Conservation (phyloP, 1,139 yeast species). For the Nadsonia commutata region DNA sequence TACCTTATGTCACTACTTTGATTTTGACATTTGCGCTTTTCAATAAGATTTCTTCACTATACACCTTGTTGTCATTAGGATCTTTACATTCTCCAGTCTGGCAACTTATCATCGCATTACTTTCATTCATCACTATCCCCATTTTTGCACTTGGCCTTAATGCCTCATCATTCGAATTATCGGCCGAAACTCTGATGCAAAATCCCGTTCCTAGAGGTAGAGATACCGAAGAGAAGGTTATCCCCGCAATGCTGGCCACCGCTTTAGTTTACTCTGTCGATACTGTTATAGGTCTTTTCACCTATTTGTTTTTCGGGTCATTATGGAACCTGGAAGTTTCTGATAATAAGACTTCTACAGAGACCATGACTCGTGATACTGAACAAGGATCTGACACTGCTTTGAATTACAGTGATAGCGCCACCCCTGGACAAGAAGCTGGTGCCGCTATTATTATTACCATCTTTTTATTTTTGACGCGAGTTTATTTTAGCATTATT, state of each 20-base stretch:
- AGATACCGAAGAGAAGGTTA: background rate
- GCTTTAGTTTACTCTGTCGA: background rate
- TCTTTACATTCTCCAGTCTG: constrained; percentile 4
- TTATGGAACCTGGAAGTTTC: background rate
- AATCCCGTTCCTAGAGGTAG: background rate
- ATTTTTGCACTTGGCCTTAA: constrained; percentile 2
- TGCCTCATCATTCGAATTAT: background rate
- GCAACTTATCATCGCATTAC: constrained; percentile 3
- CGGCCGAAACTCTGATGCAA: background rate
- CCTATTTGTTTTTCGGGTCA: background rate
- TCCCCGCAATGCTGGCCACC: background rate
- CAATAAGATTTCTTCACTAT: constrained; percentile 19
- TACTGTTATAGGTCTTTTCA: background rate
- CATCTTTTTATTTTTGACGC: constrained; percentile 3
- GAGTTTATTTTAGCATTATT: constrained; percentile 4
- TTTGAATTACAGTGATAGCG: constrained; percentile 1
- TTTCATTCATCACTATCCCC: constrained; percentile 1
- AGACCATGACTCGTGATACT: background rate
- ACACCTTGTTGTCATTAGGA: constrained; percentile 9
- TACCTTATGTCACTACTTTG: constrained; percentile 13
- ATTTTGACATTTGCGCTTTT: constrained; percentile 22
- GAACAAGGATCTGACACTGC: background rate
- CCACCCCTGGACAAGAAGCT: constrained; percentile 5
- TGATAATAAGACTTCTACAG: background rate
- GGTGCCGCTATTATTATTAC: constrained; percentile 6